These are phyloP conservation scores for Penicillium parvum DNA, from an alignment of 495 filamentous ascomycete species.

Conservation along the genomic window DNA sequence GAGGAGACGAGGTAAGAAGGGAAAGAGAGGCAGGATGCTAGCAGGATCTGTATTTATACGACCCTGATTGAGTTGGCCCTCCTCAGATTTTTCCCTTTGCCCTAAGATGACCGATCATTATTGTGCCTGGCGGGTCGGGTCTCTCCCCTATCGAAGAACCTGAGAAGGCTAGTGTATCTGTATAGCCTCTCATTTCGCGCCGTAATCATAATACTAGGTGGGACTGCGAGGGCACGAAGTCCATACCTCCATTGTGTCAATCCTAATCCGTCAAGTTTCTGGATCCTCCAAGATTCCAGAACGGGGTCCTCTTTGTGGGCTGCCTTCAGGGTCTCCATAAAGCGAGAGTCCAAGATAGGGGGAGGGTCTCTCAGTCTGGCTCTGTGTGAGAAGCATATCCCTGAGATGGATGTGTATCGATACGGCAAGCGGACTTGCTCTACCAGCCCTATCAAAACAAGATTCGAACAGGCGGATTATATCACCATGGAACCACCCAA, in stretches of 20 bases:
- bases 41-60: slow-evolving; percentile 21
- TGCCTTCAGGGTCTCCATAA: not conserved
- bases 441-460: slow-evolving; percentile 1
- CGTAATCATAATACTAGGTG: no score
- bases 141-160: slow-evolving; percentile 4
- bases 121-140: slow-evolving; percentile 18
- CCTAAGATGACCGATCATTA: not conserved
- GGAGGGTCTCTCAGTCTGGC: not conserved
- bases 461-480: not conserved
- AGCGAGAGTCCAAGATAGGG: not conserved
- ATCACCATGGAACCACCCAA: not conserved
- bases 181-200: not conserved
- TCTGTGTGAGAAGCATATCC: not conserved
- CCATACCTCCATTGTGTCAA: slow-evolving; percentile 7
- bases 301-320: not conserved
- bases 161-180: not conserved
- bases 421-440: not conserved
- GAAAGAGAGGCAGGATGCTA: slow-evolving; percentile 5
- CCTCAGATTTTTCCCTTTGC: not conserved
- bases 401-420: not conserved
- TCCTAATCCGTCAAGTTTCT: not conserved
- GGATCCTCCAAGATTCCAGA: not conserved
- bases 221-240: no score
- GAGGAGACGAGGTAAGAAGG: slow-evolving; percentile 13
- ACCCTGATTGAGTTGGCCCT: not conserved